phyloP scores from a whole-genome alignment of 176 grass and related monocot species.

The Pharus latifolius region DNA sequence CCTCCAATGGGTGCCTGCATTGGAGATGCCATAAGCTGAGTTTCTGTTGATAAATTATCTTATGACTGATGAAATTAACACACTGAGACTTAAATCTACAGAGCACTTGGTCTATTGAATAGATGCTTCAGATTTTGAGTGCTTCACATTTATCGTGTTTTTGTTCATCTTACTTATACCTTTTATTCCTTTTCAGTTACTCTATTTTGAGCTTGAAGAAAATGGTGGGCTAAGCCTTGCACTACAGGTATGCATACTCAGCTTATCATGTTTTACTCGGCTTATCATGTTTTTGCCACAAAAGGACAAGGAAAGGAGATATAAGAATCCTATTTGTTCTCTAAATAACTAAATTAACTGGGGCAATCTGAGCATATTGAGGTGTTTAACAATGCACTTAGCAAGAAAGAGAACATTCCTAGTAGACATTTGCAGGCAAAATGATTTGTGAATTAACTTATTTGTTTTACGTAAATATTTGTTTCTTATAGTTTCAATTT shows the following conservation, averaged over 20 bases:
- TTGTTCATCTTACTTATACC: neutral
- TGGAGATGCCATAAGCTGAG: neutral
- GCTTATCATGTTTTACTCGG: neutral
- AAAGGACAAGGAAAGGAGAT: neutral
- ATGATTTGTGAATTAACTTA: neutral
- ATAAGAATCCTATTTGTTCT: neutral
- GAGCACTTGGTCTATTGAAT: neutral
- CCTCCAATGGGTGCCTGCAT: no score
- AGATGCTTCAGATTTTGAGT: neutral
- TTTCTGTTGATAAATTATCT: neutral
- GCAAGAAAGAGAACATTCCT: neutral
- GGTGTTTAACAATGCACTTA: neutral
- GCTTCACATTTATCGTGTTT: neutral
- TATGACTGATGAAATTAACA: neutral
- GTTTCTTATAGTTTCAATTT: neutral
- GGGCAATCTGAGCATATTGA: neutral
- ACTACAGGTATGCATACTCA: conserved; percentile 53
- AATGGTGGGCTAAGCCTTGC: conserved; percentile 87
- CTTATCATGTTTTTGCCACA: neutral
- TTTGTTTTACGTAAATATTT: neutral
- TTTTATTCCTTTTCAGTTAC: conserved; percentile 47
- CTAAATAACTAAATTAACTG: neutral
- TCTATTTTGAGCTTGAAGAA: conserved; percentile 98
- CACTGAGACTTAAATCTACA: neutral
- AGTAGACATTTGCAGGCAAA: neutral